A percentile compares a stretch with the other conserved stretches of the same genome.
Conservation (phyloP, 495 filamentous ascomycete species). For the Lasiosphaeris hirsuta region DNA sequence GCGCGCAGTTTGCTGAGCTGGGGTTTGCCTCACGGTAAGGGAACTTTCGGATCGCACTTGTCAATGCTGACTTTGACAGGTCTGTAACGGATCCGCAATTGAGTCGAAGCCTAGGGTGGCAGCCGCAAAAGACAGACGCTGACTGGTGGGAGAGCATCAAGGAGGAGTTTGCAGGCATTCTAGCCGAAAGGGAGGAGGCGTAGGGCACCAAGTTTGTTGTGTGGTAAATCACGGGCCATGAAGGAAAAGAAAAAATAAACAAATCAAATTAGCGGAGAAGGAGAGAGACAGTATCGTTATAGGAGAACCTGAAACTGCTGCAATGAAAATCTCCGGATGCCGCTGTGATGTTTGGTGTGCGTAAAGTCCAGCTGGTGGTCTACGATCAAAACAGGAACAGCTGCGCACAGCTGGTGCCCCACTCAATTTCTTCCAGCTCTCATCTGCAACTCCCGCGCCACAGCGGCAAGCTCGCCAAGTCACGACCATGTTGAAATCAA, state of each 20-base stretch:
- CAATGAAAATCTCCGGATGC: too few species aligned
- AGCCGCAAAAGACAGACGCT: slow-evolving; percentile 32
- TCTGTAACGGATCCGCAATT: slow-evolving; percentile 29
- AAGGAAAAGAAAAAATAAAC: too few species aligned
- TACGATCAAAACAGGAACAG: too few species aligned
- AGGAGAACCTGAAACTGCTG: too few species aligned
- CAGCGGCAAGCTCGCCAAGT: not conserved
- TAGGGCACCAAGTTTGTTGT: not conserved
- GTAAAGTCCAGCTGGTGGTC: too few species aligned
- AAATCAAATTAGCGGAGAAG: too few species aligned
- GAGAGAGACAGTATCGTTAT: too few species aligned
- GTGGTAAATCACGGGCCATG: too few species aligned
- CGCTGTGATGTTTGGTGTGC: too few species aligned
- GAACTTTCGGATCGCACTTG: too few species aligned
- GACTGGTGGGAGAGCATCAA: slow-evolving; percentile 23
- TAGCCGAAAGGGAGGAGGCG: slow-evolving; percentile 10
- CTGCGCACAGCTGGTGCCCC: not conserved
- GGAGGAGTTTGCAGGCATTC: slow-evolving; percentile 17
- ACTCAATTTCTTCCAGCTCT: not conserved
- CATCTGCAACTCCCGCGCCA: not conserved
- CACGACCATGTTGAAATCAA: slow-evolving; percentile 58
- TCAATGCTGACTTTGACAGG: not conserved
- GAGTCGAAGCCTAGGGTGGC: slow-evolving; percentile 39
- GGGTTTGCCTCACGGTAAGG: slow-evolving; percentile 22
- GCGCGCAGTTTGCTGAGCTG: slow-evolving; percentile 33